Evolutionary conservation across 176 grass and related monocot genomes (phyloP).

Genomic region (Puccinellia tenuiflora): DNA sequence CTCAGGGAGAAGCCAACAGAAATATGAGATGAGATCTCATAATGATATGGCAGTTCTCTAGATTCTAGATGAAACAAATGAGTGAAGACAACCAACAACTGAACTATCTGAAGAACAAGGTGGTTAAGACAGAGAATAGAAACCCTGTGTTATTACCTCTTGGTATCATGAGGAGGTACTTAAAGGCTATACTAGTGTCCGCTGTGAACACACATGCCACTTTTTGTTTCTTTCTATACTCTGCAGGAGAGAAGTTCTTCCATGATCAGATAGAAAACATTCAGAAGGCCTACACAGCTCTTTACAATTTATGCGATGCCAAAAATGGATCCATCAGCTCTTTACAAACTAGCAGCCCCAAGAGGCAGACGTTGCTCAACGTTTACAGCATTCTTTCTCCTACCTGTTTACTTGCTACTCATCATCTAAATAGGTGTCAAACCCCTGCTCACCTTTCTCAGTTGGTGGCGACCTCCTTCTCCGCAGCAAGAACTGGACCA

Average conservation of each 20-base stretch:
- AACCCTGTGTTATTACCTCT: slow-evolving; percentile 42
- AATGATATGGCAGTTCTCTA: slow-evolving; percentile 79
- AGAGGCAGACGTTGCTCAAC: neutral
- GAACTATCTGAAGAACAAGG: slow-evolving; percentile 61
- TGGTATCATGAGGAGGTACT: slow-evolving; percentile 82
- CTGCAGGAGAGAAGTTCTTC: slow-evolving; percentile 74
- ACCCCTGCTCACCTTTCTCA: slow-evolving; percentile 26
- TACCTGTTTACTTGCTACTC: neutral
- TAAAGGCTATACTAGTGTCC: neutral
- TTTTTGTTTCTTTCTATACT: slow-evolving; percentile 21
- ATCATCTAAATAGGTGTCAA: slow-evolving; percentile 16
- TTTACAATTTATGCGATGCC: neutral
- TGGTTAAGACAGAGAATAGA: slow-evolving; percentile 68
- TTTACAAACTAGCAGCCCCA: neutral
- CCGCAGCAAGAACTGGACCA: slow-evolving; percentile 58
- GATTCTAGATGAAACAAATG: slow-evolving; percentile 86
- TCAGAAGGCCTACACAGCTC: slow-evolving; percentile 32
- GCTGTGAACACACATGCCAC: neutral
- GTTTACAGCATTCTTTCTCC: neutral
- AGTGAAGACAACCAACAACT: slow-evolving; percentile 84
- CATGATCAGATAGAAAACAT: slow-evolving; percentile 69
- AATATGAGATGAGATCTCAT: slow-evolving; percentile 83
- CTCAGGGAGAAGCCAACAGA: slow-evolving; percentile 67
- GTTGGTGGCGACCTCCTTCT: slow-evolving; percentile 37
- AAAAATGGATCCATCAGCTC: slow-evolving; percentile 19